Base-by-base conservation (phyloP, 495 filamentous ascomycete species). In the Tuber microsphaerosporum region DNA sequence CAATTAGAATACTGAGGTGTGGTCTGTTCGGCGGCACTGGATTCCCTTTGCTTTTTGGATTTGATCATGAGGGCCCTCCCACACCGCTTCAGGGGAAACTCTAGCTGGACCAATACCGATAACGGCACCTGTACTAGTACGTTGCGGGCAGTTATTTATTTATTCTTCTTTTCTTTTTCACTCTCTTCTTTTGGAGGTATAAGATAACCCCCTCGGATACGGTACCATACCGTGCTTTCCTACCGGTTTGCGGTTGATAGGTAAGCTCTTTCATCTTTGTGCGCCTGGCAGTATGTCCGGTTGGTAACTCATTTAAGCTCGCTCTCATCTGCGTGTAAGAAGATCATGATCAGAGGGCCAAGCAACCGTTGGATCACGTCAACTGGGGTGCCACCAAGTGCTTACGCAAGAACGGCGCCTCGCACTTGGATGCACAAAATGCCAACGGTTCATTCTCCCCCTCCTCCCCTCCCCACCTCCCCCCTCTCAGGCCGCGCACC, bases 301-400 rank as follows among this genome's bases (percentile, higher is more conserved):
- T 34, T 65, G 26, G 56, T 65, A 65, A 19, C 14, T 19, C 56
- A 65, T 65, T 65, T 34, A 65, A 65, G 56, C 56, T 65, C 26
- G 26, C 56, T 65, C 26, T 34, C 56, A 65, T 65, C 56, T 65
- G 56, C 56, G 14, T 17, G 56, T 26, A 7, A 34, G 56, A 17
- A 65, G 26, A 65, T 65, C 56, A 65, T 65, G 56, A 65, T 34
- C 56, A 34, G 26, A 65, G 56, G 14, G 56, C 56, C 56, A 65
- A 65, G 56, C 56, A 17, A 31, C 56, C 56, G 56, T 65, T 34
- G 56, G 26, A 65, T 65, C 56, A 34, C 56, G 56, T 65, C 56
- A 65, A 65, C 19, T 34, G 56, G 56, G 56, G 56, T 65, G 26
- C 56, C 56, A 34, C 56, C 56, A 4, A 34, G 56, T 34, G 56